Conservation (phyloP, 495 filamentous ascomycete species). For the Articulospora tetracladia region DNA sequence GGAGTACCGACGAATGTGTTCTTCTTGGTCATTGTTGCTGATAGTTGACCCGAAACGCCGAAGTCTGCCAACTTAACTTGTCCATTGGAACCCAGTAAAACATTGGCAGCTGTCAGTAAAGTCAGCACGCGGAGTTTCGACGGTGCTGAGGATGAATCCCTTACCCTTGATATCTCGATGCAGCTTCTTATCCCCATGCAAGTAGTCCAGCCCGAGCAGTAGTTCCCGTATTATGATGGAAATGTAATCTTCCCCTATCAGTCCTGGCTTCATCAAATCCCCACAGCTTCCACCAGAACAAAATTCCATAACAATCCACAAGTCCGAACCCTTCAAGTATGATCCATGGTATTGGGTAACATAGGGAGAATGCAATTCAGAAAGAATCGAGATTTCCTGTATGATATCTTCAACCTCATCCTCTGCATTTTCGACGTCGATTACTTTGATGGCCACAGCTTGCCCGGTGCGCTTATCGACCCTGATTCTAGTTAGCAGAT, state of each 20-base stretch:
- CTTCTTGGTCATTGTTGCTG: constrained; percentile 98
- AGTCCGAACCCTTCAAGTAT: constrained; percentile 87
- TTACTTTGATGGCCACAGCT: constrained; percentile 90
- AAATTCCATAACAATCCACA: constrained; percentile 98
- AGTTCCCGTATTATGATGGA: constrained; percentile 90
- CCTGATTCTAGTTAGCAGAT: constrained; percentile 42
- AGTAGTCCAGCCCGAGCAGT: constrained; percentile 83
- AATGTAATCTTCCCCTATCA: constrained; percentile 92
- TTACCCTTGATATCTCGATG: constrained; percentile 96
- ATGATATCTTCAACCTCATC: constrained; percentile 99
- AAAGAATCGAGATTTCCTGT: constrained; percentile 94
- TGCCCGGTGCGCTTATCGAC: constrained; percentile 82
- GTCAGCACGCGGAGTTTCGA: neutral
- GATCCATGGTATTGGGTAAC: constrained; percentile 97
- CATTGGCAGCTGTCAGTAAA: constrained; percentile 70
- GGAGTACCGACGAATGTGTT: constrained; percentile 98
- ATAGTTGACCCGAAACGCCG: constrained; percentile 94
- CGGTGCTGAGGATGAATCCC: neutral
- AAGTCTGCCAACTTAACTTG: constrained; percentile 98
- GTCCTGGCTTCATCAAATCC: constrained; percentile 85
- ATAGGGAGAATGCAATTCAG: constrained; percentile 87
- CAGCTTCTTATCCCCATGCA: constrained; percentile 92
- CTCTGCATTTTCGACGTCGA: constrained; percentile 97
- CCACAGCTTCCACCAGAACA: constrained; percentile 91
- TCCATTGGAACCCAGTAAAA: constrained; percentile 80